phyloP scores from a whole-genome alignment of 2,329 filamentous ascomycete species.

The Penicillium freii region DNA sequence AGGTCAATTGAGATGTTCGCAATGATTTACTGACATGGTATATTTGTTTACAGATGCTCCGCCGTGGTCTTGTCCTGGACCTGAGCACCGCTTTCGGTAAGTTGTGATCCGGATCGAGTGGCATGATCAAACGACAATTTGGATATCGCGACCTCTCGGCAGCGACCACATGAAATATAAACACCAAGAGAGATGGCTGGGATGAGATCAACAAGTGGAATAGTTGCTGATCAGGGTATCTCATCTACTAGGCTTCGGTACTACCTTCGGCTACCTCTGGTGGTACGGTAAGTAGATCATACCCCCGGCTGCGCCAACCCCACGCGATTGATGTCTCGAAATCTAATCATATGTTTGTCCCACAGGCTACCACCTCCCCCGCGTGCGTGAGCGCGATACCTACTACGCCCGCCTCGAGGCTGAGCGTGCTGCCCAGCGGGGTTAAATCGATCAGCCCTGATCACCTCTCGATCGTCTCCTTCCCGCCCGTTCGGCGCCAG shows the following conservation, averaged over 20 bases:
- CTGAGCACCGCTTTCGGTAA: slow-evolving; percentile 64
- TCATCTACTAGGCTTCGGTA: slow-evolving; percentile 55
- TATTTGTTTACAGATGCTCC: slow-evolving; percentile 56
- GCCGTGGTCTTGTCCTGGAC: slow-evolving; percentile 64
- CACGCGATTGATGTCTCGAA: background rate
- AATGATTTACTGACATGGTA: slow-evolving; percentile 17
- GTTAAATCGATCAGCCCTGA: slow-evolving; percentile 25
- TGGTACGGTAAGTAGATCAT: slow-evolving; percentile 59
- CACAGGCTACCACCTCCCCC: slow-evolving; percentile 62
- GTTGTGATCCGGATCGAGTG: slow-evolving; percentile 32
- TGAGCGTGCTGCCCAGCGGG: slow-evolving; percentile 51
- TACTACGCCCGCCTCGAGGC: slow-evolving; percentile 65
- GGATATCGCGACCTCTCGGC: slow-evolving; percentile 2
- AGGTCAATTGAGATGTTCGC: background rate
- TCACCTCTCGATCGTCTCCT: slow-evolving; percentile 12
- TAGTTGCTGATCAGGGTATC: slow-evolving; percentile 16
- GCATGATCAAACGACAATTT: slow-evolving; percentile 19
- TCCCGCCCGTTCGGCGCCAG: slow-evolving; percentile 20
- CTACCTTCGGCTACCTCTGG: slow-evolving; percentile 62
- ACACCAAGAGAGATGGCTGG: background rate
- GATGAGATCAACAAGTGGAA: background rate
- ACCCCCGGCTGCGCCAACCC: background rate
- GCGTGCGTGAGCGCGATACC: slow-evolving; percentile 61
- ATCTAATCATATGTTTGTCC: slow-evolving; percentile 4
- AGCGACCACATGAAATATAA: background rate